phyloP scores from a whole-genome alignment of 768 basidiomycete species.

The Russula dissimulans region DNA sequence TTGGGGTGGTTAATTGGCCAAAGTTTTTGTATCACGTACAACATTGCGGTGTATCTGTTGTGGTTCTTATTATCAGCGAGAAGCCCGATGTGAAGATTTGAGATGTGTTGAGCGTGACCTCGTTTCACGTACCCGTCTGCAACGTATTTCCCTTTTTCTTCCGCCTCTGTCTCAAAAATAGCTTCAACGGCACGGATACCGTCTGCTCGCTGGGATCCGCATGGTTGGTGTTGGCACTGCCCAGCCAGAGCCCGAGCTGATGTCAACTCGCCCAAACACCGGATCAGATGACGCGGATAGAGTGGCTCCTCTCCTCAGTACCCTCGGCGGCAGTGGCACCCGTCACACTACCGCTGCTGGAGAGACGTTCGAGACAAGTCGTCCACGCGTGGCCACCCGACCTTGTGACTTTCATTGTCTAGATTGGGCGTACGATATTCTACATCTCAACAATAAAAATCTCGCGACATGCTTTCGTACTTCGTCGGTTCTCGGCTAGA shows the following conservation, averaged over 20 bases:
- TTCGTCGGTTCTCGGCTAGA: slow-evolving; percentile 2
- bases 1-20: slow-evolving; percentile 18
- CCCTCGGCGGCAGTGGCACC: no score
- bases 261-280: no score
- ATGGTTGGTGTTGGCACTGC: no score
- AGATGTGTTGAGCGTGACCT: background rate
- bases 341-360: no score
- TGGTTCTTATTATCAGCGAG: slow-evolving; percentile 5
- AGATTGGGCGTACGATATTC: background rate
- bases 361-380: background rate
- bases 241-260: no score
- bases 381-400: background rate
- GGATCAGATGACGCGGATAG: no score
- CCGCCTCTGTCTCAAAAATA: background rate
- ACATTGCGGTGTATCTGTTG: slow-evolving; percentile 2
- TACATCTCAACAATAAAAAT: background rate
- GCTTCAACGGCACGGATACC: no score
- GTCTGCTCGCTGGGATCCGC: no score
- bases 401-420: background rate
- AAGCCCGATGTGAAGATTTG: background rate
- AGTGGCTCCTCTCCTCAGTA: no score
- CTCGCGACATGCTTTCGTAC: background rate
- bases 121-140: background rate
- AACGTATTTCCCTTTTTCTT: background rate
- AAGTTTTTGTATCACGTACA: slow-evolving; percentile 14